A percentile compares a stretch with the other conserved stretches of the same genome.
These are phyloP conservation scores for Pterocarpus santalinus DNA, from an alignment of 306 rosid species.

Conservation along the genomic window DNA sequence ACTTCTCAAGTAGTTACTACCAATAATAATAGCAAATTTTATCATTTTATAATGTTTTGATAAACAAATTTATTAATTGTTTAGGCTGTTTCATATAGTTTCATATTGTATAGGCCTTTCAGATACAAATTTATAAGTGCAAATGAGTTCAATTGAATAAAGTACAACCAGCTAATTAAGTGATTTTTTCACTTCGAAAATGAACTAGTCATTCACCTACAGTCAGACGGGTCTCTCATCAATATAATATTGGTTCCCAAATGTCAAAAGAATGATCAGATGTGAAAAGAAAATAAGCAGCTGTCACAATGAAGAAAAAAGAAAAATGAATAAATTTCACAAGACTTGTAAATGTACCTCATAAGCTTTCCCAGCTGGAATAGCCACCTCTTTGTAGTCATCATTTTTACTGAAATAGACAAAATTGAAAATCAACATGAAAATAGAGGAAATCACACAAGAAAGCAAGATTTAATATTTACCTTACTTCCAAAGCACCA, in stretches of 20 bases:
- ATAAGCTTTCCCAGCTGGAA: constrained; percentile 85
- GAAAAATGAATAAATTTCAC: constrained; percentile 31
- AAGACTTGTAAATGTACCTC: constrained; percentile 69
- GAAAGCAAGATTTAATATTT: constrained; percentile 26
- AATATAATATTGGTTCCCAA: constrained; percentile 26
- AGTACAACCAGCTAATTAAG: neutral
- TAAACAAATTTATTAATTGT: neutral
- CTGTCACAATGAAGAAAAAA: constrained; percentile 25
- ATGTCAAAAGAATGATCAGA: neutral
- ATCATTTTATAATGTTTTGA: neutral
- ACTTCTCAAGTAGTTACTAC: neutral
- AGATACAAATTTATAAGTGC: neutral
- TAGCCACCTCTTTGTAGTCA: constrained; percentile 75
- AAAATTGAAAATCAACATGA: constrained; percentile 26
- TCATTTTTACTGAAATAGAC: constrained; percentile 68
- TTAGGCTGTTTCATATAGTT: neutral
- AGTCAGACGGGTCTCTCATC: neutral
- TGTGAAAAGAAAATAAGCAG: constrained; percentile 31
- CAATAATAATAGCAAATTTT: neutral
- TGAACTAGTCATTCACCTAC: no score
- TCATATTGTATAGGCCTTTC: neutral
- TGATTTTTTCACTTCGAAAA: neutral
- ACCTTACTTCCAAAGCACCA: constrained; percentile 76
- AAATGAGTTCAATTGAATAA: neutral
- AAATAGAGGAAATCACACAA: constrained; percentile 23